Conservation (phyloP, 2,329 filamentous ascomycete species). For the Trichoderma endophyticum region DNA sequence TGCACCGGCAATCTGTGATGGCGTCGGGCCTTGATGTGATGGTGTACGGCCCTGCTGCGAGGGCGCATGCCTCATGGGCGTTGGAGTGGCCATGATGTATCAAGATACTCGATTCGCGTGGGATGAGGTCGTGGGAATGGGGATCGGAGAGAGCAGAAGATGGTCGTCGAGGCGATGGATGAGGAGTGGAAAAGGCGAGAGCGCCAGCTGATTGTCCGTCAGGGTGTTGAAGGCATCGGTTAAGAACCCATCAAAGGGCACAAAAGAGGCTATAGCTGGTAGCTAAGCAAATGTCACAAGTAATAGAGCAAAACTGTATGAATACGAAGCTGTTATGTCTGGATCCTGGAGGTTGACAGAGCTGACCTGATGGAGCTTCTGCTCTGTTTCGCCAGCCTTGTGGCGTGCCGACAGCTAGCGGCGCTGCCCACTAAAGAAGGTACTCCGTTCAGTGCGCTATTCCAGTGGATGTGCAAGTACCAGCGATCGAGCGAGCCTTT, state of each 20-base stretch:
- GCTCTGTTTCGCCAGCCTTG: constrained; percentile 10
- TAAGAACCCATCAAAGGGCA: background rate
- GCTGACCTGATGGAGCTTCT: background rate
- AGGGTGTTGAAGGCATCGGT: constrained; percentile 11
- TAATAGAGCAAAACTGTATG: background rate
- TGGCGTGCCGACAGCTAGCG: constrained; percentile 2
- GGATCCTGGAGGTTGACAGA: background rate
- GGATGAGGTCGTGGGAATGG: constrained; percentile 12
- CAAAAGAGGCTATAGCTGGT: background rate
- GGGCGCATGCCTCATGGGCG: constrained; percentile 45
- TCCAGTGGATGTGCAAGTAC: background rate
- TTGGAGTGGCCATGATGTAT: constrained; percentile 47
- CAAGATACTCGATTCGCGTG: background rate
- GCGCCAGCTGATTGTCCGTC: background rate
- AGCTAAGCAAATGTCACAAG: background rate
- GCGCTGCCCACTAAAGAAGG: background rate
- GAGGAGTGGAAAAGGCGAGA: background rate
- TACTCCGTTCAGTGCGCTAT: background rate
- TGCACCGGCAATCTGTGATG: constrained; percentile 49
- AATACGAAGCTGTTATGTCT: background rate
- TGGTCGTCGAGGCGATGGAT: background rate
- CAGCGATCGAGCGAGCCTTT: background rate
- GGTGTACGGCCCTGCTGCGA: constrained; percentile 45
- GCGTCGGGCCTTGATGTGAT: constrained; percentile 34
- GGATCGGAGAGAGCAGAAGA: background rate